Base-by-base conservation (phyloP, 495 filamentous ascomycete species). In the Penicillium chermesinum region DNA sequence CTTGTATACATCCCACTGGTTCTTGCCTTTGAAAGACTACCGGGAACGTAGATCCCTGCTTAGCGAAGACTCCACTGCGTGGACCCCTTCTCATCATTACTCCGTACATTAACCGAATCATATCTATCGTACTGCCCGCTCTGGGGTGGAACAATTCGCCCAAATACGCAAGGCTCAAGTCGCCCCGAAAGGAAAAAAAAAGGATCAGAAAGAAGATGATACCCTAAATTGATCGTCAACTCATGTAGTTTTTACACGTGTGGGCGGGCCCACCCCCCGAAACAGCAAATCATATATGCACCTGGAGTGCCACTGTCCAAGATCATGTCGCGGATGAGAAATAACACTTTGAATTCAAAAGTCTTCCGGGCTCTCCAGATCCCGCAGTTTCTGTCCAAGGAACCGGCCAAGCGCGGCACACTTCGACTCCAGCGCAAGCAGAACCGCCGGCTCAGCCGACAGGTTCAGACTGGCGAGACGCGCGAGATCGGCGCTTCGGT, bases 361-460 rank as follows among this genome's bases (percentile, higher is more conserved):
- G 50, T 75, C 71, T 35, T 75, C 71, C 1, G 71, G 71, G 34
- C 68, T 71, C 41, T 72, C 68, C 13, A 75, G 46, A 48, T 73
- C 71, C 41, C 58, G 45, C n/a, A 75, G 16, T 39, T 75, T 75
- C 41, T 71, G 63, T 1, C 64, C 58, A 5, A 75, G 57, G 41
- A 75, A 75, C 12, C 63, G 57, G 2, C 64, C 71, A 17, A 75
- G 52, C 9, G 70, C 71, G 0, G 71, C 71, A 20, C 70, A 75
- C 46, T 75, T 75, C 14, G 71, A 73, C 39, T 75, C 71, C 15
- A 75, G 46, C 0, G 71, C 71, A 7, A 75, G 51, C 9, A 75
- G 54, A 5, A 73, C 72, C 7, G 67, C 50, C 0, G 71, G 71
- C 2, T 65, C 65, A 1, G 71, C 61, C 2, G 70, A 71, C 2